A percentile compares a stretch with the other conserved stretches of the same genome.
phyloP scores from a whole-genome alignment of 2,329 filamentous ascomycete genomes.

The Aspergillus sp. region DNA sequence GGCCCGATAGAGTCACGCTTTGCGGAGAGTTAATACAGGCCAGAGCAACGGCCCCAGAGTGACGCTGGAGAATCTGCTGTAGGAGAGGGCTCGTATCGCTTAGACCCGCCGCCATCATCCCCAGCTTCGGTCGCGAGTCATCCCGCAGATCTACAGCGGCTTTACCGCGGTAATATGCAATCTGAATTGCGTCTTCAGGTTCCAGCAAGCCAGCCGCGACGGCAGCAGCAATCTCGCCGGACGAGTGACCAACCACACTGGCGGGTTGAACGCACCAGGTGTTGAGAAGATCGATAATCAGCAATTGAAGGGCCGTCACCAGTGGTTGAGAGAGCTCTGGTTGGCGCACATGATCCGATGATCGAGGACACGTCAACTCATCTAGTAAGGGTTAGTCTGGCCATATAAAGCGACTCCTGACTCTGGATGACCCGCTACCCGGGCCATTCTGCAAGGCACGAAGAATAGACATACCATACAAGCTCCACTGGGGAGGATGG shows the following conservation, averaged over 20 bases:
- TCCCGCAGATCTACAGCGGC: neutral
- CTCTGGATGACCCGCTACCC: too few relatives aligned
- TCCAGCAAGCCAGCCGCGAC: neutral
- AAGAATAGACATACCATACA: neutral
- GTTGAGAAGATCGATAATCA: neutral
- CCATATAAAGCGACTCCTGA: too few relatives aligned
- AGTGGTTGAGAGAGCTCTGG: neutral
- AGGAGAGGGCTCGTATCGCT: conserved; percentile 14
- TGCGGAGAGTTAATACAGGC: conserved; percentile 43
- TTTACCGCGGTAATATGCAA: conserved; percentile 21
- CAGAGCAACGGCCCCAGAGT: conserved; percentile 10
- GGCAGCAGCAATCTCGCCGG: neutral
- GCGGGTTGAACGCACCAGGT: neutral
- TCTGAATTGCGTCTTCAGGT: too few relatives aligned
- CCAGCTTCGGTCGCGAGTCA: neutral
- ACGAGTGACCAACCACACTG: neutral
- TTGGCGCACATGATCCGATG: neutral
- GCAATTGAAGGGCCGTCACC: neutral
- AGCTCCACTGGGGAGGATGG: neutral
- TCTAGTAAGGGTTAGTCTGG: neutral
- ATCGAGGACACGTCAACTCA: neutral
- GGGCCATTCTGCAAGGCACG: neutral
- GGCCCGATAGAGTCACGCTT: conserved; percentile 42
- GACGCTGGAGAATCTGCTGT: neutral
- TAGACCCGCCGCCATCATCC: conserved; percentile 30